A percentile compares a stretch with the other conserved stretches of the same genome.
phyloP scores from a whole-genome alignment of 1,139 yeast genomes.

The Yamadazyma mexicana region DNA sequence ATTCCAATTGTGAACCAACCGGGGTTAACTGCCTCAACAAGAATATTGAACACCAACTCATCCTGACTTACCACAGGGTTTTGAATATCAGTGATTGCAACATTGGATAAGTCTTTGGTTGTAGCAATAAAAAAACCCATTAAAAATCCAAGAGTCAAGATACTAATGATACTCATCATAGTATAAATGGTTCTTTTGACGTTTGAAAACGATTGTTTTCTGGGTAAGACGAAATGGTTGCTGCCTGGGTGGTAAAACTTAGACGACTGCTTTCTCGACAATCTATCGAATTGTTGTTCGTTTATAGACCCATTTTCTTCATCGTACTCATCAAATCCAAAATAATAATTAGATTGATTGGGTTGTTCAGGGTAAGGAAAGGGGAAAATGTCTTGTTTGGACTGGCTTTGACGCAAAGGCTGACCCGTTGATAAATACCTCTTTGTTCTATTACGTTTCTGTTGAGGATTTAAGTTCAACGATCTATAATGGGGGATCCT shows the following conservation, averaged over 20 bases:
- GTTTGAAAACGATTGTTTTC: constrained; percentile 32
- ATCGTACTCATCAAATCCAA: constrained; percentile 44
- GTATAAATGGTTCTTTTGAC: constrained; percentile 58
- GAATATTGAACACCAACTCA: constrained; percentile 78
- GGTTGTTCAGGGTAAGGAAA: constrained; percentile 54
- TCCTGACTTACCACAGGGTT: constrained; percentile 82
- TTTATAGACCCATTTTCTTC: constrained; percentile 27
- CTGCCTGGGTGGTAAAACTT: constrained; percentile 19
- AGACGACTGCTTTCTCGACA: constrained; percentile 14
- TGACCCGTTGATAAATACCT: constrained; percentile 37
- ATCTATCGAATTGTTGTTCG: constrained; percentile 21
- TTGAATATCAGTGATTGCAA: constrained; percentile 58
- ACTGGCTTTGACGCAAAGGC: constrained; percentile 8
- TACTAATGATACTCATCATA: constrained; percentile 49
- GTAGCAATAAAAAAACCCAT: constrained; percentile 86
- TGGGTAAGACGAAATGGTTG: constrained; percentile 31
- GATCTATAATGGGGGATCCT: constrained; percentile 46
- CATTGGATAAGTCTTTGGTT: constrained; percentile 75
- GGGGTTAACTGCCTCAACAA: constrained; percentile 81
- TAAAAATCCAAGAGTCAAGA: constrained; percentile 71
- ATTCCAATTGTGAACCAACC: constrained; percentile 74
- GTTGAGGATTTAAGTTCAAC: constrained; percentile 34
- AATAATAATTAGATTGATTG: constrained; percentile 23
- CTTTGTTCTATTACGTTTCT: constrained; percentile 27
- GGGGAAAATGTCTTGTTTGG: constrained; percentile 37